Base-by-base conservation (phyloP, 805 yeast genomes). In the Yarrowia bubula region DNA sequence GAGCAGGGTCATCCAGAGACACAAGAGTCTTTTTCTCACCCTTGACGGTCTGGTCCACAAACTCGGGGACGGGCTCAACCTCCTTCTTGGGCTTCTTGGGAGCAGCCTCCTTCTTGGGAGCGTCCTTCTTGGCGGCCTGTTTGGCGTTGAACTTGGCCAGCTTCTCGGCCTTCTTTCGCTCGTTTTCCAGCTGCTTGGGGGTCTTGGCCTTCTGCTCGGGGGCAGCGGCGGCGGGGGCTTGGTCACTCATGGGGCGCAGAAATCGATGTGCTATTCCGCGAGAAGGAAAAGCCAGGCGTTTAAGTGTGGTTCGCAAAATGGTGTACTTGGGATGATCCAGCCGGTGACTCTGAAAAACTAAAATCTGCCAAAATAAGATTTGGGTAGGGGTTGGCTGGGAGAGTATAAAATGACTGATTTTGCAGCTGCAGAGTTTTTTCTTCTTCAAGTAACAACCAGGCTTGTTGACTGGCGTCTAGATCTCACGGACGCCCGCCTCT, bases 21-120 rank as follows among this genome's bases (percentile, higher is more conserved):
- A 86, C 88, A 66, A 95, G 83, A 38, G 87, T 77, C 79, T 95
- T 95, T 85, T 93, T 95, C 72, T 92, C 96, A 68, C 99, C 99
- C 2, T 89, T 86, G 57, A 80, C 83, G 53, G 99, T 95, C 66
- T 79, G 78, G 75, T 95, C 99, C 58, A 86, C 84, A 75, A 86
- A 95, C 72, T 87, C 95, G n/a, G 97, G 96, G 44, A 83, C 80
- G 46, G 89, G 87, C 72, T 84, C 96, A 42, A 78, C 86, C 57
- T 76, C 86, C 73, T 84, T 85, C 78, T 86, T 87, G 72, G 84
- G 87, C 72, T 86, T 85, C 78, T 89, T 87, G 15, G 42, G 63
- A 51, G 79, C 80, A 67, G 80, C 80, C 39, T 68, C 68, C 35
- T 76, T 69, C 65, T 75, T 74, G 57, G 73, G 74, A 18, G 68